Evolutionary conservation across 1,139 yeast genomes (phyloP), one percentile per base, ranked within the genome.

Genomic region (Blastobotrys raffinosifermentans): DNA sequence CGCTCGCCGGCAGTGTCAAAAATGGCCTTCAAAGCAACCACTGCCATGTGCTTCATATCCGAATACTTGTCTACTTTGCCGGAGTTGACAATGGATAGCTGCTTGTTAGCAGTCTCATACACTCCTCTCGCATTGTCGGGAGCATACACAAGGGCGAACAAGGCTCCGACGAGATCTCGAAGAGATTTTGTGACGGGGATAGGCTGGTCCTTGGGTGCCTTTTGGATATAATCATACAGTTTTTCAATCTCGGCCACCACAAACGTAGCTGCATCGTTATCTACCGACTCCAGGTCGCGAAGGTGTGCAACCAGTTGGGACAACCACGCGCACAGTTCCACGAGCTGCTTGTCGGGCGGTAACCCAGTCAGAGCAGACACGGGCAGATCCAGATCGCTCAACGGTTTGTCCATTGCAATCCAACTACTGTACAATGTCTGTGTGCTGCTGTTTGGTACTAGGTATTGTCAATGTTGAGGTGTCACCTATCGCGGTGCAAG

Each of bases 41-140:
- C 50, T 2, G 56, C 51, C 30, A 51, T 32, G 30, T 53, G 58
- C 37, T 53, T 52, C 18, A 51, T 25, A 26, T 48, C 56, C 4
- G 49, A 38, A 32, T 50, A 48, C 39, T 51, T 57, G 33, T 59
- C 62, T 7, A 53, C 43, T 40, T 51, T 56, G 16, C 55, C 56
- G 31, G 50, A 46, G 11, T 41, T 45, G 20, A 58, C 42, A 3
- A 55, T 29, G 15, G 31, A 38, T 11, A 35, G 26, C 26, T 31
- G 44, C 34, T 47, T 48, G 39, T 53, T 59, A 26, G 57, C 51
- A 5, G 58, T 49, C 34, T 60, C 64, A 41, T 49, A 60, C 30
- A 55, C 44, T 19, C 47, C 53, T 32, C 46, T 50, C 20, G 31
- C 36, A 32, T 23, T 16, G 3, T 26, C 43, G 11, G 39, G 31